Evolutionary conservation across 108 stramenopile genomes (phyloP).

Genomic region (Discostella pseudostelligera): DNA sequence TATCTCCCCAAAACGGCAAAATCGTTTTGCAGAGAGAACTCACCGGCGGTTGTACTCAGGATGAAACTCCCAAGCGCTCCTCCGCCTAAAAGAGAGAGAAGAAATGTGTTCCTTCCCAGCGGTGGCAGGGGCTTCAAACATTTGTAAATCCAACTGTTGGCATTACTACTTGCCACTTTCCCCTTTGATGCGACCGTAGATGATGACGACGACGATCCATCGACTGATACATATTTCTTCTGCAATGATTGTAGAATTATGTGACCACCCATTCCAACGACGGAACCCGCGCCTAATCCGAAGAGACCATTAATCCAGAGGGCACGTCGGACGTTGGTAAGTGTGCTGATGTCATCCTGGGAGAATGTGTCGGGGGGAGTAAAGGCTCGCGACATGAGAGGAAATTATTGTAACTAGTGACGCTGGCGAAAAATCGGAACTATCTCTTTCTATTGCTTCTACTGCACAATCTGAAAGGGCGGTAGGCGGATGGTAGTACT

Average conservation of each 20-base stretch:
- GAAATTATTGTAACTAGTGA: too few species aligned
- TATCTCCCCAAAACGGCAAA: background rate
- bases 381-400: conserved; percentile 64
- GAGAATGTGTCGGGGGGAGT: conserved; percentile 70
- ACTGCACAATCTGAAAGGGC: too few species aligned
- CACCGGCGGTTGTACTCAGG: conserved; percentile 53
- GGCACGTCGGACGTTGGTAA: conserved; percentile 70
- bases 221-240: conserved; percentile 6
- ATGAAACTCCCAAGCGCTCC: conserved; percentile 76
- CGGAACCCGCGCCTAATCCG: conserved; percentile 50
- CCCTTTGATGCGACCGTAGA: background rate
- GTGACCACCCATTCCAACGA: conserved; percentile 19
- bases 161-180: background rate
- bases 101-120: conserved; percentile 57
- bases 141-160: conserved; percentile 12
- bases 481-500: too few species aligned
- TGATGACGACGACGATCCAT: background rate
- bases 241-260: conserved; percentile 25
- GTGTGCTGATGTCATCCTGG: conserved; percentile 62
- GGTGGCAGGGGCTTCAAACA: conserved; percentile 30
- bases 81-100: conserved; percentile 61
- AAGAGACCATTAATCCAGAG: conserved; percentile 67
- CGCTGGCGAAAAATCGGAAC: too few species aligned
- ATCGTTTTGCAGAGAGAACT: background rate
- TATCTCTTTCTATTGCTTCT: too few species aligned